Evolutionary conservation across 2,329 filamentous ascomycete species (phyloP).

Genomic region (Cordyceps militaris): DNA sequence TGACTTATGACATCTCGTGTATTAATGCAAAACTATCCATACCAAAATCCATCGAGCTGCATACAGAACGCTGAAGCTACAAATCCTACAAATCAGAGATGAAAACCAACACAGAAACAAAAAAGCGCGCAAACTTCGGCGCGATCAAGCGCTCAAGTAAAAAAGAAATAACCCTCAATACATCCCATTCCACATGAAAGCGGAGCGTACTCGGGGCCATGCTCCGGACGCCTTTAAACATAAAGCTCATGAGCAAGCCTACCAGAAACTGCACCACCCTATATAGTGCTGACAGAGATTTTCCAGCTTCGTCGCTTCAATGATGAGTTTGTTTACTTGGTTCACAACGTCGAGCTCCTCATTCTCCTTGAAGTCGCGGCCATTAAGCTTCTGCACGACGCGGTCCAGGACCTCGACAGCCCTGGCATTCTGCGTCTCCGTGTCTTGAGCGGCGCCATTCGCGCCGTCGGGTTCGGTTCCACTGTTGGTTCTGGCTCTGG

Average conservation of each 20-base stretch:
- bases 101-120: no score
- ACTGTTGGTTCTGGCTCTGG: conserved; percentile 55
- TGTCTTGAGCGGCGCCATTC: conserved; percentile 33
- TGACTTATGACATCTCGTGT: no score
- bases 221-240: conserved; percentile 14
- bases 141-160: no score
- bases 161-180: no score
- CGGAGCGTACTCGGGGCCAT: no score
- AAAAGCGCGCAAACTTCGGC: no score
- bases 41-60: no score
- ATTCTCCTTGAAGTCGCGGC: conserved; percentile 78
- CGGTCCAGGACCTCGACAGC: conserved; percentile 86
- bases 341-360: conserved; percentile 79
- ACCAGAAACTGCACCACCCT: conserved; percentile 99
- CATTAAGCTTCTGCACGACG: conserved; percentile 93
- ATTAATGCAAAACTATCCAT: no score
- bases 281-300: conserved; percentile 99
- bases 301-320: conserved; percentile 92
- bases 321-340: conserved; percentile 91
- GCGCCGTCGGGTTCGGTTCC: conserved; percentile 34
- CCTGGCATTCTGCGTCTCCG: conserved; percentile 85
- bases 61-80: no score
- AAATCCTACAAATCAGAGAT: no score
- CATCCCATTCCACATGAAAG: no score
- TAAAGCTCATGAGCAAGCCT: no score